A percentile compares a stretch with the other conserved stretches of the same genome.
Evolutionary conservation across 23 red algal genomes (phyloP).

Genomic region (Gracilaria domingensis): DNA sequence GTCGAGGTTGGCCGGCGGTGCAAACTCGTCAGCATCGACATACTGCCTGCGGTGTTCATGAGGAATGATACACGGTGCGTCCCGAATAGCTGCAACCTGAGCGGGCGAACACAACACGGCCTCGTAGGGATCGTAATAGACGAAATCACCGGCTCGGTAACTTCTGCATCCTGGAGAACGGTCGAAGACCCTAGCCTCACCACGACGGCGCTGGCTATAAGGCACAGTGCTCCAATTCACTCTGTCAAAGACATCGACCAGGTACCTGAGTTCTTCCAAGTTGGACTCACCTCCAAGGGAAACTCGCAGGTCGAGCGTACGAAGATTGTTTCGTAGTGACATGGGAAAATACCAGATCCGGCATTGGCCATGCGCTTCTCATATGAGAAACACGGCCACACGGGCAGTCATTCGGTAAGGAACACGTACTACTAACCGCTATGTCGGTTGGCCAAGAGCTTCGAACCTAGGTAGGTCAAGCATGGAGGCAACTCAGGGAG

Average conservation of each 20-base stretch:
- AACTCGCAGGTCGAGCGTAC: neutral
- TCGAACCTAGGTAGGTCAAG: constrained; percentile 40
- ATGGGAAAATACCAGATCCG: neutral
- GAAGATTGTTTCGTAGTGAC: neutral
- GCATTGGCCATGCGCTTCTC: neutral
- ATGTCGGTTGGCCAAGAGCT: neutral
- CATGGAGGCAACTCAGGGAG: neutral
- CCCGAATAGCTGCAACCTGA: neutral
- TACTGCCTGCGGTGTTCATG: neutral
- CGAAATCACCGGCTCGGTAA: neutral
- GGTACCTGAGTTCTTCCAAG: neutral
- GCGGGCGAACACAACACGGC: neutral
- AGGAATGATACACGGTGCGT: neutral
- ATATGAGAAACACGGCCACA: constrained; percentile 1
- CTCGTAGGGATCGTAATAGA: constrained; percentile 10
- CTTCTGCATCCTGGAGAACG: too few relatives aligned
- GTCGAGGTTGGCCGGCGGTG: neutral
- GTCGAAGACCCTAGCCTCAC: neutral
- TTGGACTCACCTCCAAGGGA: neutral
- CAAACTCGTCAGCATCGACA: neutral
- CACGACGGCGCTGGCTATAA: neutral
- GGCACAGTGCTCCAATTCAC: neutral
- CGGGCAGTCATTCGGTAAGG: constrained; percentile 2
- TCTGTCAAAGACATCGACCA: neutral
- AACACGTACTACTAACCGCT: neutral